Conservation (phyloP, 23 red algal genomes). For the Porphyridium purpureum region DNA sequence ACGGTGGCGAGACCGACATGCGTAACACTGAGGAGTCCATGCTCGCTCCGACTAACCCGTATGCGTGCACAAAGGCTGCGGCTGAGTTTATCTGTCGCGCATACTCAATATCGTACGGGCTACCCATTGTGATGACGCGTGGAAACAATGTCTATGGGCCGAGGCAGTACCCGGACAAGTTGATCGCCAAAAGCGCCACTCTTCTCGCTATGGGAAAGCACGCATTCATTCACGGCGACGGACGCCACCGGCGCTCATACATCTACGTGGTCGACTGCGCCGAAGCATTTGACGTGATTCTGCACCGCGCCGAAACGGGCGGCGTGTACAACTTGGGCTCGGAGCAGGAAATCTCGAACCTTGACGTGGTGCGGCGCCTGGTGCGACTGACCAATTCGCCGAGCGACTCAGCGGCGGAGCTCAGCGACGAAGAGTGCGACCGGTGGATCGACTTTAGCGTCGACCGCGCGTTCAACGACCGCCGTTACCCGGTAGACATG, state of each 20-base stretch:
- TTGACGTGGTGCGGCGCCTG: slow-evolving; percentile 58
- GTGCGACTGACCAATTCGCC: slow-evolving; percentile 27
- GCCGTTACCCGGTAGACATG: slow-evolving; percentile 69
- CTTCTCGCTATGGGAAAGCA: slow-evolving; percentile 17
- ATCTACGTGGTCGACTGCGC: slow-evolving; percentile 81
- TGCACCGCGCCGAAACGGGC: slow-evolving; percentile 57
- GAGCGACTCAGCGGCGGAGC: not conserved
- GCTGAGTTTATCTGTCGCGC: slow-evolving; percentile 79
- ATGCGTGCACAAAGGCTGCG: slow-evolving; percentile 89
- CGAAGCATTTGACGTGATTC: slow-evolving; percentile 74
- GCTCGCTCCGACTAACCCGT: slow-evolving; percentile 88
- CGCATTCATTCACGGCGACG: slow-evolving; percentile 85
- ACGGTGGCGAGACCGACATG: slow-evolving; percentile 72
- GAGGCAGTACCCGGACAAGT: slow-evolving; percentile 94
- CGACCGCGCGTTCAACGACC: slow-evolving; percentile 82
- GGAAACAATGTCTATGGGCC: slow-evolving; percentile 98
- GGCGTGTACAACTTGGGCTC: slow-evolving; percentile 92
- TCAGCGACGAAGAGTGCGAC: not conserved
- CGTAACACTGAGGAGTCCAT: slow-evolving; percentile 49
- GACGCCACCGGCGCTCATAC: slow-evolving; percentile 51
- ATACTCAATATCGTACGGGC: slow-evolving; percentile 73
- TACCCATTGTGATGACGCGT: slow-evolving; percentile 89
- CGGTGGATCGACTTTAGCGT: slow-evolving; percentile 42
- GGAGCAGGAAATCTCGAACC: slow-evolving; percentile 62
- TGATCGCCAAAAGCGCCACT: slow-evolving; percentile 75